Evolutionary conservation across 768 basidiomycete species (phyloP).

Genomic region (Tricholoma sp.): DNA sequence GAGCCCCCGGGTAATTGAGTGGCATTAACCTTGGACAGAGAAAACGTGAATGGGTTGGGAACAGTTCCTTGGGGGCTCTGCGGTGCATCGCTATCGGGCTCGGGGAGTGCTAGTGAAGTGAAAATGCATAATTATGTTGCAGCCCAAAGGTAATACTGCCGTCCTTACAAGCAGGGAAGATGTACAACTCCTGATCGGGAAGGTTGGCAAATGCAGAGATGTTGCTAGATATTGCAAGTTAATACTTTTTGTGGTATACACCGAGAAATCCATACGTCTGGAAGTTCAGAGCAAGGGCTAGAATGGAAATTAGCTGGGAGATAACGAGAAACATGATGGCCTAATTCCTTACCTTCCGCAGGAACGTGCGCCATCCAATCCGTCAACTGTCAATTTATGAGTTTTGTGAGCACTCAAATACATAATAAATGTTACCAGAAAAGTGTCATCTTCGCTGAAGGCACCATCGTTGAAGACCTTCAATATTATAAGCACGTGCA

Average conservation of each 20-base stretch:
- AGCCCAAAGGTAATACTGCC: background rate
- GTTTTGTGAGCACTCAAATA: background rate
- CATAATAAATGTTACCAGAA: slow-evolving; percentile 30
- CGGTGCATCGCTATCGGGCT: slow-evolving; percentile 29
- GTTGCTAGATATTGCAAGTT: slow-evolving; percentile 14
- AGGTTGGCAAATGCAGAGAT: slow-evolving; percentile 36
- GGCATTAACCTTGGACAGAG: slow-evolving; percentile 39
- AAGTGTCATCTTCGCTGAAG: slow-evolving; percentile 50
- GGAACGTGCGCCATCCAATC: slow-evolving; percentile 54
- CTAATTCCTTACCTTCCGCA: slow-evolving; percentile 31
- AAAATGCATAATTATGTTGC: background rate
- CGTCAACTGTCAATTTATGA: slow-evolving; percentile 31
- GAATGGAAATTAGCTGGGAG: background rate
- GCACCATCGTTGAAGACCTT: slow-evolving; percentile 47
- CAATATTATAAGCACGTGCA: background rate
- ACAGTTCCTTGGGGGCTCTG: slow-evolving; percentile 40
- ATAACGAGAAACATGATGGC: background rate
- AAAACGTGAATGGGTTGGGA: slow-evolving; percentile 41
- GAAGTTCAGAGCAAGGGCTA: slow-evolving; percentile 51
- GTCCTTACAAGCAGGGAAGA: slow-evolving; percentile 42
- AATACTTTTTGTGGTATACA: background rate
- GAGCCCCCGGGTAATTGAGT: slow-evolving; percentile 43
- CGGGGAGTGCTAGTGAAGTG: slow-evolving; percentile 25
- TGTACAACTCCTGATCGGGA: slow-evolving; percentile 43
- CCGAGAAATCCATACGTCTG: slow-evolving; percentile 21